Percentiles rank a stretch among this genome's conserved stretches.
phyloP scores from a whole-genome alignment of 768 basidiomycete species.

The Tulasnella sp. region DNA sequence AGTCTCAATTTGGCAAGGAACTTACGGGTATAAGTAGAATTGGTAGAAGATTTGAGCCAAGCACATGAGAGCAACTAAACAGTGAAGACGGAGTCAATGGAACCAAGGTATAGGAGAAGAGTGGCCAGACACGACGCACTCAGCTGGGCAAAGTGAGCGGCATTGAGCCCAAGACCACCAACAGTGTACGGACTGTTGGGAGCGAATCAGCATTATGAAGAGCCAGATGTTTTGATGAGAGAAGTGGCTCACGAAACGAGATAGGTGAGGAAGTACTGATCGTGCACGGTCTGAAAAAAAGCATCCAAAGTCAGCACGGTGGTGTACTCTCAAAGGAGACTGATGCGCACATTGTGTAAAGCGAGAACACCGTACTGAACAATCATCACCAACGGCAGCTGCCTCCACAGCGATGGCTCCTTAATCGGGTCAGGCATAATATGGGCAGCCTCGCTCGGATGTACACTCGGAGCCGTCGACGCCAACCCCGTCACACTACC shows the following conservation, averaged over 20 bases:
- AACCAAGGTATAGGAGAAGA: neutral
- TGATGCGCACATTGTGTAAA: conserved; percentile 43
- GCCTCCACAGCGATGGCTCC: conserved; percentile 49
- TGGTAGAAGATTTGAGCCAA: conserved; percentile 88
- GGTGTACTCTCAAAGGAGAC: conserved; percentile 8
- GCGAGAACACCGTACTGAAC: conserved; percentile 84
- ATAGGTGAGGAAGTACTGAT: conserved; percentile 86
- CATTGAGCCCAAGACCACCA: conserved; percentile 86
- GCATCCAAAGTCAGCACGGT: neutral
- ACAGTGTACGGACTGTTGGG: conserved; percentile 53
- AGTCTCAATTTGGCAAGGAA: conserved; percentile 10
- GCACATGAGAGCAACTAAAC: conserved; percentile 79
- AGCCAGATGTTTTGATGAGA: conserved; percentile 12
- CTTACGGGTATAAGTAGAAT: conserved; percentile 82
- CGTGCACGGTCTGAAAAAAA: conserved; percentile 50
- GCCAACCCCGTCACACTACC: neutral
- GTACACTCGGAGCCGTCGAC: neutral
- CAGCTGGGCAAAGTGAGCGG: conserved; percentile 84
- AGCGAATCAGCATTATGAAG: neutral
- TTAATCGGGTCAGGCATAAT: neutral
- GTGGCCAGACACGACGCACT: conserved; percentile 36
- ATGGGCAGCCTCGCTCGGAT: neutral
- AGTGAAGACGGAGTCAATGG: conserved; percentile 6
- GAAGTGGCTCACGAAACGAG: conserved; percentile 60
- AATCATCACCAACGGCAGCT: conserved; percentile 76